Evolutionary conservation across 2,329 filamentous ascomycete species (phyloP).

Genomic region (Biscogniauxia sp.): DNA sequence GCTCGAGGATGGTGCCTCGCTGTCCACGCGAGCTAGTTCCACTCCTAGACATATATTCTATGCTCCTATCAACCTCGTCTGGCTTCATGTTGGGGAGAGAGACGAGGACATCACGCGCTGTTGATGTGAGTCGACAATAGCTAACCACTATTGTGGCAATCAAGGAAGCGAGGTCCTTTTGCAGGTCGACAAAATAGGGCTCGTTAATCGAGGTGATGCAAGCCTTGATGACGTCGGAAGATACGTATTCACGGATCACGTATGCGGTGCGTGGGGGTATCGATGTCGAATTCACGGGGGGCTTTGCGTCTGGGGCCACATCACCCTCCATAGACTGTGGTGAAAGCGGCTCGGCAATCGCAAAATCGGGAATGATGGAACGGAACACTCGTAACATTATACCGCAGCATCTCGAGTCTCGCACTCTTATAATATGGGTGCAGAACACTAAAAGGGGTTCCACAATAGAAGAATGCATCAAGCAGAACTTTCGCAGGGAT

Average conservation of each 20-base stretch:
- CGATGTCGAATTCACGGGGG: constrained; percentile 38
- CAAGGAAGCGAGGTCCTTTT: constrained; percentile 84
- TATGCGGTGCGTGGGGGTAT: constrained; percentile 54
- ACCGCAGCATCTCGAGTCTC: constrained; percentile 83
- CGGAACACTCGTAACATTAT: constrained; percentile 85
- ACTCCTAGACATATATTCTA: constrained; percentile 58
- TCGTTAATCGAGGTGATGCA: constrained; percentile 91
- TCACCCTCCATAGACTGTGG: constrained; percentile 5
- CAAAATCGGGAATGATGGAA: constrained; percentile 78
- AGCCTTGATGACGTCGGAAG: constrained; percentile 81
- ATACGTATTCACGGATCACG: constrained; percentile 85
- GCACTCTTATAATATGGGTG: constrained; percentile 84
- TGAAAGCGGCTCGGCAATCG: constrained; percentile 14
- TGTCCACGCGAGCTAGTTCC: constrained; percentile 69
- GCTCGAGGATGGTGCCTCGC: constrained; percentile 75
- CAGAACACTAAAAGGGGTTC: constrained; percentile 90
- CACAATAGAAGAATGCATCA: constrained; percentile 73
- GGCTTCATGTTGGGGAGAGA: constrained; percentile 74
- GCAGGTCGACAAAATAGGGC: constrained; percentile 92
- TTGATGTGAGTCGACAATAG: constrained; percentile 67
- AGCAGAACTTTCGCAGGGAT: constrained; percentile 76
- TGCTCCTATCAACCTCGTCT: constrained; percentile 63
- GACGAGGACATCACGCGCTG: constrained; percentile 72
- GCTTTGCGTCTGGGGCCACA: constrained; percentile 9
- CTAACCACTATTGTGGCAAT: constrained; percentile 82